Conservation (phyloP, 179 eudicot species). For the Pouteria campechiana region DNA sequence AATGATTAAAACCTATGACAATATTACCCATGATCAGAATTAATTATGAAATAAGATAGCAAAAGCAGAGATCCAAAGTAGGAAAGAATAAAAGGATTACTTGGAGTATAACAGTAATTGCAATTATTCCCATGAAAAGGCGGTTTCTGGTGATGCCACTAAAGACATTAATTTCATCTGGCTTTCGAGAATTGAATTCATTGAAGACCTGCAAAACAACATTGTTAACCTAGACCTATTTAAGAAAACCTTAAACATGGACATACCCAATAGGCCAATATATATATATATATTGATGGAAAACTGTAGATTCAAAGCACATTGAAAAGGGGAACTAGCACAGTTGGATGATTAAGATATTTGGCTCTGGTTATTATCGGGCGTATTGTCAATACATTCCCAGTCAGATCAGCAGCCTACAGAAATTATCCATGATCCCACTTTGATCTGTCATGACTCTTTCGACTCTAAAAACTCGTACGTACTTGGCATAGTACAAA, state of each 20-base stretch:
- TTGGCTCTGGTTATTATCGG: no score
- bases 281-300: no score
- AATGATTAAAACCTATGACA: conserved; percentile 48
- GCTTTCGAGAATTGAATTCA: conserved; percentile 89
- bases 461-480: no score
- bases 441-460: no score
- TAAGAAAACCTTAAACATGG: no score
- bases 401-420: no score
- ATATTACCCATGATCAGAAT: conserved; percentile 5
- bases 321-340: no score
- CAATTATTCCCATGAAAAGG: conserved; percentile 69
- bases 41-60: background rate
- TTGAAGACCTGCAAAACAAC: conserved; percentile 56
- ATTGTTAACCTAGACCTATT: background rate
- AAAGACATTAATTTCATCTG: conserved; percentile 71
- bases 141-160: conserved; percentile 51
- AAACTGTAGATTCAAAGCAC: no score
- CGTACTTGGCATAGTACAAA: conserved; percentile 91
- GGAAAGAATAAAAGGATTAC: conserved; percentile 17
- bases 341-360: no score
- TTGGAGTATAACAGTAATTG: conserved; percentile 63
- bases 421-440: no score
- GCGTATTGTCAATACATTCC: no score
- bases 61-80: background rate
- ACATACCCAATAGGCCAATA: no score